Base-by-base conservation (phyloP, 2,329 filamentous ascomycete genomes). In the Samsoniella hepiali region DNA sequence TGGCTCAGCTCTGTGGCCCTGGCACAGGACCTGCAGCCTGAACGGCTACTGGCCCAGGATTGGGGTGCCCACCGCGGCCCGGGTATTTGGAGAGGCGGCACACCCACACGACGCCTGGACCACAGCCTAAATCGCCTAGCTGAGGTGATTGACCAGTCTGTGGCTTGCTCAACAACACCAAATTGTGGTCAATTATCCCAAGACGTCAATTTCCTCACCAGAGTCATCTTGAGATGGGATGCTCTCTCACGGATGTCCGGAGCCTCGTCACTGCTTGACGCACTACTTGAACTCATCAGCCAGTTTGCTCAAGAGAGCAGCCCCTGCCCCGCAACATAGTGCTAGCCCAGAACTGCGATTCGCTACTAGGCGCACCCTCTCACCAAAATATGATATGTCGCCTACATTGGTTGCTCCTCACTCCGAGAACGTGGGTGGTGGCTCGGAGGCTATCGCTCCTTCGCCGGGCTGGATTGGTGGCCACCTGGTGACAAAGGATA, bases 351-450 rank as follows among this genome's bases (percentile, higher is more conserved):
- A 22, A 22, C 22, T 22, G 22, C 22, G 56, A 67, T 64, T 68
- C 64, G 64, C 60, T 45, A 44, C 64, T 65, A 61, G 31, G 27
- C 47, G 49, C 63, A 61, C 59, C 50, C 58, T 60, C 47, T 38
- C 38, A 34, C 36, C 44, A 29, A 51, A 66, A 66, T 63, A 53
- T 67, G 67, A 67, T 64, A 3, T 62, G 51, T 68, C 66, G 34
- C 62, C 66, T 64, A 63, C 66, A 64, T 47, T 49, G 53, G 47
- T 27, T 42, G 17, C 38, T 57, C n/a, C 58, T 36, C 49, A 47
- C 27, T 61, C 53, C 42, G 42, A 34, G 44, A 49, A 44, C 58
- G 47, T 61, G 58, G 58, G 58, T 53, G 45, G 45, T 51, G 57
- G 32, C 57, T 51, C 58, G 17, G 36, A 44, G 47, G 32, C 38